These are phyloP conservation scores for Laburnicola sp. DNA, from an alignment of 2,329 filamentous ascomycete species.

Conservation along the genomic window DNA sequence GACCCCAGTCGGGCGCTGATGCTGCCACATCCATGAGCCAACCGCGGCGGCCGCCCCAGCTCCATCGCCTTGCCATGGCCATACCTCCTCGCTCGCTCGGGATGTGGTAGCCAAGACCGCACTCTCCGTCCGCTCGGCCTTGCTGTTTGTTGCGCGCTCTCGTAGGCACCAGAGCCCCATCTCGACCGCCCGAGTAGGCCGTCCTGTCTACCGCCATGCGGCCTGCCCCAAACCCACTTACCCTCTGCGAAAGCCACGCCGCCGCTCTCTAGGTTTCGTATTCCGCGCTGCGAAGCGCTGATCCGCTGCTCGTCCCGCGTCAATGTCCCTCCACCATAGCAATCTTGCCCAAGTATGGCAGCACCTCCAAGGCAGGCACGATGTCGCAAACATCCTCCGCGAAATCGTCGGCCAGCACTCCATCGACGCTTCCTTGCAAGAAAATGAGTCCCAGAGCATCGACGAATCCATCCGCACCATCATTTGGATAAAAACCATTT, in stretches of 20 bases:
- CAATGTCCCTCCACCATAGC: constrained; percentile 32
- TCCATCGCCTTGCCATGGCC: constrained; percentile 15
- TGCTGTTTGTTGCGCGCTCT: constrained; percentile 17
- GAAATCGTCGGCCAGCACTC: constrained; percentile 45
- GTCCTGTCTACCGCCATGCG: constrained; percentile 22
- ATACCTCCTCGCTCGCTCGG: constrained; percentile 16
- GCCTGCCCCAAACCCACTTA: constrained; percentile 15
- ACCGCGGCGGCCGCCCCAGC: constrained; percentile 16
- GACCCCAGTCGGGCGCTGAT: constrained; percentile 19
- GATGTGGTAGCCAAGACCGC: constrained; percentile 26
- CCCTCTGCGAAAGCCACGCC: constrained; percentile 21
- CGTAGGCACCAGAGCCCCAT: constrained; percentile 15
- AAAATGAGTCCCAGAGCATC: constrained; percentile 24
- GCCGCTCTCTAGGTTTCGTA: constrained; percentile 17
- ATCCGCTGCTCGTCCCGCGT: constrained; percentile 17
- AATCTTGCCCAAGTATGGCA: constrained; percentile 43
- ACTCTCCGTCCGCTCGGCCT: constrained; percentile 16
- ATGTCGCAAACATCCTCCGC: constrained; percentile 39
- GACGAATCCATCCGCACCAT: constrained; percentile 34
- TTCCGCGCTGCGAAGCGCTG: constrained; percentile 15
- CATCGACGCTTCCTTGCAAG: constrained; percentile 30
- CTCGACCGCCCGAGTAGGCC: constrained; percentile 12
- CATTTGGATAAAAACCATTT: constrained; percentile 44
- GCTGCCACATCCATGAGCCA: constrained; percentile 10
- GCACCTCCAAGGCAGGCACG: constrained; percentile 38